Evolutionary conservation across 1,284 basidiomycete species (phyloP), one percentile per base, ranked within the genome.

Genomic region (Athelia psychrophila): DNA sequence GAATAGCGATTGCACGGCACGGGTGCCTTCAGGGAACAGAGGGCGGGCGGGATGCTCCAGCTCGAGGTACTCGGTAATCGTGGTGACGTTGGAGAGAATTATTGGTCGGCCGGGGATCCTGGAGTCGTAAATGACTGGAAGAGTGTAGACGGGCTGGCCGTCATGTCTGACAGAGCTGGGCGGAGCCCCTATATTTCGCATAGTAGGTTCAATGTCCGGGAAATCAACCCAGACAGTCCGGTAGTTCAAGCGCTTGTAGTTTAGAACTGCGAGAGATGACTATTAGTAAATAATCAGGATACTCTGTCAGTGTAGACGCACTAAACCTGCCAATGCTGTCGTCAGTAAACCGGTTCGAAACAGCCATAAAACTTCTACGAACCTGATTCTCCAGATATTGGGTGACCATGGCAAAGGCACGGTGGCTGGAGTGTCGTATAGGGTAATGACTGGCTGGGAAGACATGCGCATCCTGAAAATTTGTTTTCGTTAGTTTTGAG

Each of bases 31-130:
- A 0, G 86, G 86, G 57, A 83, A 81, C 9, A 88, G 75, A 1
- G 83, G 80, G 3, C 85, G 79, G 0, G 84, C 83, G 1, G 86
- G 86, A 57, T 86, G 87, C 2, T 76, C 68, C 12, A 71, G 66
- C 60, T 88, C 86, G n/a, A 88, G 76, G 59, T 87, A 87, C 58
- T 88, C 86, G 2, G 82, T 82, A 52, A 89, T 89, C 50, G 63
- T 68, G 61, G 78, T 81, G 13, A 76, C 70, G 52, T 84, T 80
- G 22, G 84, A 78, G 25, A 87, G 67, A 8, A 82, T 60, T 67
- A 73, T 47, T 63, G 83, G 58, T 44, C 62, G 52, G 53, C 60
- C 27, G 61, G 69, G 59, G 62, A 67, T 57, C 9, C 64, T 61
- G 1, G 73, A 69, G 57, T 79, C 75, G 42, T 84, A 71, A 55